A percentile compares a stretch with the other conserved stretches of the same genome.
Evolutionary conservation across 768 basidiomycete species (phyloP).

Genomic region (Kwoniella europaea): DNA sequence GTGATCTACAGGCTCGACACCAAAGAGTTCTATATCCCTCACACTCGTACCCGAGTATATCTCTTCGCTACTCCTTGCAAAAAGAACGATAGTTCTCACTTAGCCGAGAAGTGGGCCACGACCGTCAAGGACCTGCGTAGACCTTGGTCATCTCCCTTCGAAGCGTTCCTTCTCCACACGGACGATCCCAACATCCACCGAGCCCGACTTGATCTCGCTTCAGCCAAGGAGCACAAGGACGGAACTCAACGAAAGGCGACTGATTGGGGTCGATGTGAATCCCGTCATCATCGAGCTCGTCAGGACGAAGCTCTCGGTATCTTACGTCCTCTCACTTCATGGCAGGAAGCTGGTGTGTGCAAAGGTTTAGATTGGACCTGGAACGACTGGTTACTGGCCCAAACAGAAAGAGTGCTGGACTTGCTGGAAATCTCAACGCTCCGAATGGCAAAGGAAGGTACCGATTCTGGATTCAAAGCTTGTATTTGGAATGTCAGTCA

Average conservation of each 20-base stretch:
- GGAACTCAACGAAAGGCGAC: conserved; percentile 69
- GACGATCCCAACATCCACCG: conserved; percentile 91
- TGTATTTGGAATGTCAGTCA: conserved; percentile 96
- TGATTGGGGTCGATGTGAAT: conserved; percentile 92
- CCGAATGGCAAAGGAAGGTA: conserved; percentile 75
- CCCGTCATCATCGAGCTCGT: conserved; percentile 84
- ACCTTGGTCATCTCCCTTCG: conserved; percentile 84
- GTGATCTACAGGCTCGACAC: conserved; percentile 43
- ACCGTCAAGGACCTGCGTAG: conserved; percentile 68
- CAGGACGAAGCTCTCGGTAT: conserved; percentile 80
- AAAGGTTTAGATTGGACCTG: conserved; percentile 87
- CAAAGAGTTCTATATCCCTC: conserved; percentile 90
- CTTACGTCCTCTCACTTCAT: conserved; percentile 84
- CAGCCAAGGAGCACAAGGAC: conserved; percentile 46
- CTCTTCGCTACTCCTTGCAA: conserved; percentile 46
- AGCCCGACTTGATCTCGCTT: conserved; percentile 77
- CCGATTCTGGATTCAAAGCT: conserved; percentile 89
- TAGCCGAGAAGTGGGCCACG: conserved; percentile 74
- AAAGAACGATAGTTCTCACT: conserved; percentile 61
- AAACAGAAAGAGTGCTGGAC: conserved; percentile 95
- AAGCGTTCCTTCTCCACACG: conserved; percentile 86
- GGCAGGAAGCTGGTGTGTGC: conserved; percentile 86
- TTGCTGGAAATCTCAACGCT: conserved; percentile 88
- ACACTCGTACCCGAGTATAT: conserved; percentile 80
- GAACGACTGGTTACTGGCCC: conserved; percentile 90